Percentiles rank a stretch among this genome's conserved stretches.
Conservation (phyloP, 441 rosid species). For the Corymbia calophylla region DNA sequence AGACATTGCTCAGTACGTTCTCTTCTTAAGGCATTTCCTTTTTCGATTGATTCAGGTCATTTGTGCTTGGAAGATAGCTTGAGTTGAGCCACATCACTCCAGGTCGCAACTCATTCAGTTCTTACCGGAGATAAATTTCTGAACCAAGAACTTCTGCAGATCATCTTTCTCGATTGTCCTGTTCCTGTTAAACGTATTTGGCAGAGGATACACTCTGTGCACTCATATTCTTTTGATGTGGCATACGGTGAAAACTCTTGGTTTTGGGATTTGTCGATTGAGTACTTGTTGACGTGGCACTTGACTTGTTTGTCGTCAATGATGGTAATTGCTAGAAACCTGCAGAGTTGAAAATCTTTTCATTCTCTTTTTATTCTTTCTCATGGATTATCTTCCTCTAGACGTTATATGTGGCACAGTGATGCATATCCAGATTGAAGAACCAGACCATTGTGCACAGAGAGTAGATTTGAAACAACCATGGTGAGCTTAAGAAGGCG, state of each 20-base stretch:
- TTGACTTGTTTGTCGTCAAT: not conserved
- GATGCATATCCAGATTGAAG: not conserved
- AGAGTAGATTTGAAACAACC: conserved; percentile 11
- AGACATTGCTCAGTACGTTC: not conserved
- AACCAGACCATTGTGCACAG: not conserved
- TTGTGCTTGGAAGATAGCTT: not conserved
- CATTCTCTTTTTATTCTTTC: not conserved
- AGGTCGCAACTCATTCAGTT: not conserved
- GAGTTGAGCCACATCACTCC: not conserved
- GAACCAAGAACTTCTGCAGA: not conserved
- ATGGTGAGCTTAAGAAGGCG: conserved; percentile 99
- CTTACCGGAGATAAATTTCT: not conserved
- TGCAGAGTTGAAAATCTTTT: not conserved
- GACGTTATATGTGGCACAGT: not conserved
- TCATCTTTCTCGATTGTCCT: not conserved
- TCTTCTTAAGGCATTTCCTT: not conserved
- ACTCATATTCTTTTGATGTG: not conserved
- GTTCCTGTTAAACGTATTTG: not conserved
- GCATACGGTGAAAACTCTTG: not conserved
- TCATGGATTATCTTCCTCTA: not conserved
- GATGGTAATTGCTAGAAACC: not conserved
- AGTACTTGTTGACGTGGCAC: not conserved
- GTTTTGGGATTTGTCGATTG: not conserved
- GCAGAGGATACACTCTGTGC: not conserved
- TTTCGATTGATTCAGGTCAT: not conserved